phyloP scores from a whole-genome alignment of 352 stramenopile genomes.

The Pythium insidiosum region DNA sequence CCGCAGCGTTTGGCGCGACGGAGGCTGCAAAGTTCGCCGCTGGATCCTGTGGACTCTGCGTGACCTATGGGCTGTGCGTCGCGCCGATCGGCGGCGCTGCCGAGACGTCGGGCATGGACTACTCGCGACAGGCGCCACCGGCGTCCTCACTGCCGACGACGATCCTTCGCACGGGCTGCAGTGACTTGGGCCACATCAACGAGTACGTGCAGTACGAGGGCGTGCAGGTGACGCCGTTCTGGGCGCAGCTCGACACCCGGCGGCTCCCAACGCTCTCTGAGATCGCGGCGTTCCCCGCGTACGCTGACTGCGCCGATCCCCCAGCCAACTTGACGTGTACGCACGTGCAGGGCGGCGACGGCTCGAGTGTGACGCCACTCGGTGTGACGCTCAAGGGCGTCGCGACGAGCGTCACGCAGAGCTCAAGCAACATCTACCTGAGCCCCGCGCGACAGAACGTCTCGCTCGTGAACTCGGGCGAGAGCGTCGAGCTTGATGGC shows the following conservation, averaged over 20 bases:
- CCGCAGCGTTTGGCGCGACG: conserved; percentile 22
- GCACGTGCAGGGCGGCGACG: conserved; percentile 43
- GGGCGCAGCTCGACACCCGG: conserved; percentile 26
- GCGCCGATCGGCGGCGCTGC: conserved; percentile 43
- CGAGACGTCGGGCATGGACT: conserved; percentile 47
- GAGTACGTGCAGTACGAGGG: conserved; percentile 51
- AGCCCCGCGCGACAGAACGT: conserved; percentile 50
- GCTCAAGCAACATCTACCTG: conserved; percentile 37
- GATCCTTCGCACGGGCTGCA: conserved; percentile 35
- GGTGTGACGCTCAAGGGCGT: conserved; percentile 43
- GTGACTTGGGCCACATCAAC: conserved; percentile 40
- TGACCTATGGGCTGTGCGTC: conserved; percentile 31
- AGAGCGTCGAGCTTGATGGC: conserved; percentile 21
- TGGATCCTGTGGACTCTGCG: conserved; percentile 33
- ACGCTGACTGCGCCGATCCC: conserved; percentile 45
- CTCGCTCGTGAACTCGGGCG: conserved; percentile 33
- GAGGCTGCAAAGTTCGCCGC: conserved; percentile 24
- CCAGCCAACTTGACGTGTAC: conserved; percentile 49
- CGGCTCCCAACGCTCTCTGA: conserved; percentile 47
- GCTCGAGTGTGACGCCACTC: conserved; percentile 28
- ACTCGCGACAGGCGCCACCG: conserved; percentile 20
- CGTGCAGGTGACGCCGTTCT: conserved; percentile 26
- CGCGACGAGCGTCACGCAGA: conserved; percentile 22
- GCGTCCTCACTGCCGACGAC: conserved; percentile 23
- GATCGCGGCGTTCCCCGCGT: conserved; percentile 31